A percentile compares a stretch with the other conserved stretches of the same genome.
These are phyloP conservation scores for Cydonia oblonga DNA, from an alignment of 331 rosid genomes.

Conservation along the genomic window DNA sequence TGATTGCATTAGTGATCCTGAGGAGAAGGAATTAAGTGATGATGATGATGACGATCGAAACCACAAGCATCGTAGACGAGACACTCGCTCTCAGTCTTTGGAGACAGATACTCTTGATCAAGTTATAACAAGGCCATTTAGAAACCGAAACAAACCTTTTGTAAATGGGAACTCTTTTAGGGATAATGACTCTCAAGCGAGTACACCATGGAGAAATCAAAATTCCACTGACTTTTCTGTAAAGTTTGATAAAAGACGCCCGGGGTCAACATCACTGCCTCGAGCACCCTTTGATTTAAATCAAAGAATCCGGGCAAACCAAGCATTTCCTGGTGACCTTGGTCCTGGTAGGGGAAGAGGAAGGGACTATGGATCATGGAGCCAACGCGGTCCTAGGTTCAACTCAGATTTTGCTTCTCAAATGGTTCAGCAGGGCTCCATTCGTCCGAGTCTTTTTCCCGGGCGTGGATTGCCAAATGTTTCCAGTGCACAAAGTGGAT, in stretches of 20 bases:
- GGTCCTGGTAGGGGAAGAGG: constrained; percentile 88
- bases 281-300: constrained; percentile 54
- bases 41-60: constrained; percentile 95
- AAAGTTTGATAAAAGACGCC: constrained; percentile 75
- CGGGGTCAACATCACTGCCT: constrained; percentile 38
- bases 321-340: constrained; percentile 48
- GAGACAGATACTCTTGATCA: constrained; percentile 71
- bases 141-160: constrained; percentile 56
- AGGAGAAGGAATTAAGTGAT: constrained; percentile 91
- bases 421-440: constrained; percentile 68
- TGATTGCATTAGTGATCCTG: constrained; percentile 76
- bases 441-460: constrained; percentile 56
- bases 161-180: constrained; percentile 61
- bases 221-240: constrained; percentile 36
- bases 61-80: constrained; percentile 96
- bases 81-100: constrained; percentile 61
- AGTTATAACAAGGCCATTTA: constrained; percentile 60
- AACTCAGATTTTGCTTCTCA: constrained; percentile 76
- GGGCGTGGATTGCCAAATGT: constrained; percentile 81
- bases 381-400: constrained; percentile 73
- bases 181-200: constrained; percentile 64
- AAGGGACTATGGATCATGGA: constrained; percentile 76
- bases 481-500: constrained; percentile 65
- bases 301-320: constrained; percentile 60
- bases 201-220: constrained; percentile 47